phyloP scores from a whole-genome alignment of 805 yeast genomes.

The Zygotorulaspora florentina region DNA sequence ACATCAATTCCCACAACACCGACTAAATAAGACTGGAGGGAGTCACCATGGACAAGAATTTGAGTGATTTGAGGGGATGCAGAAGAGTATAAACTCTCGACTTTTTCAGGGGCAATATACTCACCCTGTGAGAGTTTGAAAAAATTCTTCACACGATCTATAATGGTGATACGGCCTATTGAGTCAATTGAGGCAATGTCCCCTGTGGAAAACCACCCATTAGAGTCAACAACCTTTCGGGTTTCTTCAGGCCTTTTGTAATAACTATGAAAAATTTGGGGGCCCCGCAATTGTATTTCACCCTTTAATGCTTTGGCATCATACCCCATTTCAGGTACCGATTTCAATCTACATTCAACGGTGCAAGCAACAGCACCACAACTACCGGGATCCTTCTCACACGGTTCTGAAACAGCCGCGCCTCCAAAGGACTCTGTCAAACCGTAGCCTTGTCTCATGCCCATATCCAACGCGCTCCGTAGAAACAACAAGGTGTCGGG shows the following conservation, averaged over 20 bases:
- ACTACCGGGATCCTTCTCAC: slow-evolving; percentile 48
- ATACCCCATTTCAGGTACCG: slow-evolving; percentile 61
- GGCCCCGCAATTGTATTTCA: slow-evolving; percentile 61
- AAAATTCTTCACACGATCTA: slow-evolving; percentile 76
- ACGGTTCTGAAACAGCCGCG: slow-evolving; percentile 40
- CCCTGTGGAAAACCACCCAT: slow-evolving; percentile 66
- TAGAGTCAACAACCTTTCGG: slow-evolving; percentile 45
- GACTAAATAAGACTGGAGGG: slow-evolving; percentile 51
- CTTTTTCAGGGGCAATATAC: slow-evolving; percentile 71
- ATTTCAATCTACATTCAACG: slow-evolving; percentile 56
- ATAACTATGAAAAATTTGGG: slow-evolving; percentile 55
- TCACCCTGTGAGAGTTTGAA: slow-evolving; percentile 65
- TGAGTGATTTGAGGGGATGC: slow-evolving; percentile 50
- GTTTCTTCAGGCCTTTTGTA: slow-evolving; percentile 57
- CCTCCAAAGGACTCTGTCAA: slow-evolving; percentile 73
- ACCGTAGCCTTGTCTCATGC: slow-evolving; percentile 71
- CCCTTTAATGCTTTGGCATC: slow-evolving; percentile 47
- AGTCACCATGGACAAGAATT: slow-evolving; percentile 61
- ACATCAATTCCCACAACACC: slow-evolving; percentile 61
- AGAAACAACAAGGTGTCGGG: slow-evolving; percentile 57
- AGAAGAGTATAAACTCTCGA: slow-evolving; percentile 60
- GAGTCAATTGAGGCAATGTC: slow-evolving; percentile 54
- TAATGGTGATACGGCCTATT: slow-evolving; percentile 53
- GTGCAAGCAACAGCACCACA: slow-evolving; percentile 57
- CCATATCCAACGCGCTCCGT: slow-evolving; percentile 54